Percentiles rank a stretch among this genome's conserved stretches.
Conservation (phyloP, 2,329 filamentous ascomycete genomes). For the Colletotrichum navitas region DNA sequence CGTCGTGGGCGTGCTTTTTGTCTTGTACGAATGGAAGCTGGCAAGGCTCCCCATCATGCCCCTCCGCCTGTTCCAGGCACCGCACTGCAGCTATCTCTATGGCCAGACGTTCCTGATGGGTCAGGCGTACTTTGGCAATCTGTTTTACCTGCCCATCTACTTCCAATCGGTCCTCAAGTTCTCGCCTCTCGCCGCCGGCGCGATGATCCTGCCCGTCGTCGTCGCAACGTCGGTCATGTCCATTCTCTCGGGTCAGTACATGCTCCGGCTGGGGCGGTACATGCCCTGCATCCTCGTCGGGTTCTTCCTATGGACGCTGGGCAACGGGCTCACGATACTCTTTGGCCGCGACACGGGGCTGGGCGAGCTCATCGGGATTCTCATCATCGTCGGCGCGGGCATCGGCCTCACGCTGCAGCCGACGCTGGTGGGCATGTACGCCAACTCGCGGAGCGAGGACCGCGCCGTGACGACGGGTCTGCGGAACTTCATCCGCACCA, state of each 20-base stretch:
- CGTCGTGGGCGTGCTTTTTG: conserved; percentile 45
- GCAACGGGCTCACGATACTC: conserved; percentile 49
- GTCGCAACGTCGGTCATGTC: conserved; percentile 47
- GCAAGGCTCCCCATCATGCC: conserved; percentile 48
- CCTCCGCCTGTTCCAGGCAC: conserved; percentile 45
- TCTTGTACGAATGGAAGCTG: conserved; percentile 48
- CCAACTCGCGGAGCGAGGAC: conserved; percentile 52
- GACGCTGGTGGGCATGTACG: conserved; percentile 54
- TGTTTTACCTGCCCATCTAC: conserved; percentile 50
- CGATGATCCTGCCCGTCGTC: conserved; percentile 49
- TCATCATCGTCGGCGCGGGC: conserved; percentile 52
- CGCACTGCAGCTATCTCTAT: conserved; percentile 44
- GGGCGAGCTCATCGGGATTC: conserved; percentile 48
- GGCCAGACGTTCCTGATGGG: conserved; percentile 48
- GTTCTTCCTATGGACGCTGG: conserved; percentile 53
- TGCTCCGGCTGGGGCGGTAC: conserved; percentile 48
- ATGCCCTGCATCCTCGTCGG: conserved; percentile 49
- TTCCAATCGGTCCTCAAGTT: conserved; percentile 50
- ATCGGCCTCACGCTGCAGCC: conserved; percentile 54
- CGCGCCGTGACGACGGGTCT: conserved; percentile 54
- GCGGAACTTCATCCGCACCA: conserved; percentile 55
- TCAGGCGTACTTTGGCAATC: conserved; percentile 48
- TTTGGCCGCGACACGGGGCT: conserved; percentile 46
- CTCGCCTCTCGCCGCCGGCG: conserved; percentile 48
- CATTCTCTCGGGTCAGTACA: conserved; percentile 49